phyloP scores from a whole-genome alignment of 352 stramenopile species.

The Blastocystis sp. region DNA sequence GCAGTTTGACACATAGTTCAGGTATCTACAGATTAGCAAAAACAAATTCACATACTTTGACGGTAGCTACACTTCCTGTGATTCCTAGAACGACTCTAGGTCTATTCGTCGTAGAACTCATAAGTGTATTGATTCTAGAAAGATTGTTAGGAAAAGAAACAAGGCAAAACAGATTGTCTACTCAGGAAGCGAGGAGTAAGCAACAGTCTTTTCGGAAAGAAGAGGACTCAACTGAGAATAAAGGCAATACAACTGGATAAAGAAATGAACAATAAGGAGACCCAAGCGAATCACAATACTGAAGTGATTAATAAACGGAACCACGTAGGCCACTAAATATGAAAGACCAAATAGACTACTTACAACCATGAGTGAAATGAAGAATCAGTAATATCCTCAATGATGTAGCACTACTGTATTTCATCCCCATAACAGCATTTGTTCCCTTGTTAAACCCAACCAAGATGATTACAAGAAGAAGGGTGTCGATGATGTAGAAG shows the following conservation, averaged over 20 bases:
- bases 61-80: constrained; percentile 50
- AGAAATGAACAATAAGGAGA: constrained; percentile 47
- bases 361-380: not conserved
- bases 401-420: not conserved
- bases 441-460: constrained; percentile 1
- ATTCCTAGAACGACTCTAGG: constrained; percentile 19
- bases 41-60: not conserved
- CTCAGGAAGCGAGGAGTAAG: constrained; percentile 41
- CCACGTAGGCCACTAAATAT: constrained; percentile 4
- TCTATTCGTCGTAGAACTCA: not conserved
- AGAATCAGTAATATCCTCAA: not conserved
- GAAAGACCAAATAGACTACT: not conserved
- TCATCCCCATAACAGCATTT: not conserved
- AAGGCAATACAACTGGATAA: constrained; percentile 40
- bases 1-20: constrained; percentile 42
- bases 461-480: not conserved
- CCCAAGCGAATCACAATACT: not conserved
- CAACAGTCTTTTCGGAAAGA: not conserved
- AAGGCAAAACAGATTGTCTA: constrained; percentile 20
- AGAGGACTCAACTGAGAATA: constrained; percentile 54
- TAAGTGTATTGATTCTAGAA: not conserved
- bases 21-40: constrained; percentile 1
- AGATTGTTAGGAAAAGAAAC: constrained; percentile 22
- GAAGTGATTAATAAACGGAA: not conserved
- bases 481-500: not conserved